Evolutionary conservation across 805 yeast genomes (phyloP).

Genomic region (Millerago galiae): DNA sequence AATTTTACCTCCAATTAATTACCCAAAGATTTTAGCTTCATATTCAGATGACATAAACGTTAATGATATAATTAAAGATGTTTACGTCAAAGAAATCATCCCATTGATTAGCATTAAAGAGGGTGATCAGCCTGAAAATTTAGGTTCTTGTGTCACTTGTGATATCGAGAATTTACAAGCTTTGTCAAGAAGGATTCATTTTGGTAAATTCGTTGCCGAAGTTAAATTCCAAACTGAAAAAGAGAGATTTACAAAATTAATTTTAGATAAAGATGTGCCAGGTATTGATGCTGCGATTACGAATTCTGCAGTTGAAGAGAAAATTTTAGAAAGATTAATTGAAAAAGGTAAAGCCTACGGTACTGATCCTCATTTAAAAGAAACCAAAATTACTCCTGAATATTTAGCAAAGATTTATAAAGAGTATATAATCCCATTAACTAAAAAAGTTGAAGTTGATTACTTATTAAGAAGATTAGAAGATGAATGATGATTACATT

Average conservation of each 20-base stretch:
- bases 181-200: conserved; percentile 86
- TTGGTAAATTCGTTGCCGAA: conserved; percentile 97
- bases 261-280: conserved; percentile 53
- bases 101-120: conserved; percentile 61
- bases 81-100: conserved; percentile 68
- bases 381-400: conserved; percentile 70
- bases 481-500: conserved; percentile 30
- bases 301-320: conserved; percentile 78
- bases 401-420: conserved; percentile 76
- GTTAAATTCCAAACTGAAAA: conserved; percentile 74
- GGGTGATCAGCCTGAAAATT: conserved; percentile 78
- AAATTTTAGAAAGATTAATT: conserved; percentile 69
- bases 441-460: conserved; percentile 93
- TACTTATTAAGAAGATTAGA: conserved; percentile 80
- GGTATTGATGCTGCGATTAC: conserved; percentile 83
- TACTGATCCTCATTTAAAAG: conserved; percentile 73
- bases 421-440: conserved; percentile 86
- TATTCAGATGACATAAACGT: conserved; percentile 72
- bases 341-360: conserved; percentile 85
- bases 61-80: conserved; percentile 58
- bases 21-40: conserved; percentile 73
- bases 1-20: conserved; percentile 71
- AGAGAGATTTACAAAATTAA: conserved; percentile 57
- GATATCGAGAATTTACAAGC: conserved; percentile 89
- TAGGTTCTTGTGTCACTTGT: conserved; percentile 77